Conservation (phyloP, 306 rosid genomes). For the Argentina anserina region DNA sequence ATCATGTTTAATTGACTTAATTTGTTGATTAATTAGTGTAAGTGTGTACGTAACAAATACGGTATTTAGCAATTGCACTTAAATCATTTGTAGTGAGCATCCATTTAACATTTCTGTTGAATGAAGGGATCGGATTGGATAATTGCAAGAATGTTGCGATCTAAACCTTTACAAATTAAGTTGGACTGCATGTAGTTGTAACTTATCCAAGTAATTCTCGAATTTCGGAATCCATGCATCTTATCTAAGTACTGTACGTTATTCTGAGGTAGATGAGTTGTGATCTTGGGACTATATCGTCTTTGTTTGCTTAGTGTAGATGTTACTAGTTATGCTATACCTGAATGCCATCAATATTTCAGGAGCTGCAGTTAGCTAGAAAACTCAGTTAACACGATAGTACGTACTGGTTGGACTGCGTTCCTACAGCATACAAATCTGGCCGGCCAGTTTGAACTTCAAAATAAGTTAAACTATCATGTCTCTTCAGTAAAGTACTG, state of each 20-base stretch:
- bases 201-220: not conserved
- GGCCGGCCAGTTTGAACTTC: not conserved
- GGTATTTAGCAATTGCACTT: too few species aligned
- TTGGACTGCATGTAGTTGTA: not conserved
- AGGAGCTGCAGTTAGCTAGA: not conserved
- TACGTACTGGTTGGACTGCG: not conserved
- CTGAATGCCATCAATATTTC: not conserved
- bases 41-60: too few species aligned
- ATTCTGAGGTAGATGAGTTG: not conserved
- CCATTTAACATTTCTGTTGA: too few species aligned
- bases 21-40: not conserved
- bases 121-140: not conserved
- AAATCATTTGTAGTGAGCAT: not conserved
- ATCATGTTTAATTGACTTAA: not conserved
- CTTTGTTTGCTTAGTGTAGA: not conserved
- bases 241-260: not conserved
- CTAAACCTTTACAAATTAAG: not conserved
- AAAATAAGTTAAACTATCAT: not conserved
- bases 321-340: not conserved
- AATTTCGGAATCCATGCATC: not conserved
- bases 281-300: not conserved
- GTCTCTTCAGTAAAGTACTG: not conserved
- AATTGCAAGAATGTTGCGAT: too few species aligned
- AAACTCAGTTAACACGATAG: not conserved
- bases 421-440: not conserved